These are phyloP conservation scores for Paracoccidioides lutzii DNA, from an alignment of 2,329 filamentous ascomycete genomes.

Conservation along the genomic window DNA sequence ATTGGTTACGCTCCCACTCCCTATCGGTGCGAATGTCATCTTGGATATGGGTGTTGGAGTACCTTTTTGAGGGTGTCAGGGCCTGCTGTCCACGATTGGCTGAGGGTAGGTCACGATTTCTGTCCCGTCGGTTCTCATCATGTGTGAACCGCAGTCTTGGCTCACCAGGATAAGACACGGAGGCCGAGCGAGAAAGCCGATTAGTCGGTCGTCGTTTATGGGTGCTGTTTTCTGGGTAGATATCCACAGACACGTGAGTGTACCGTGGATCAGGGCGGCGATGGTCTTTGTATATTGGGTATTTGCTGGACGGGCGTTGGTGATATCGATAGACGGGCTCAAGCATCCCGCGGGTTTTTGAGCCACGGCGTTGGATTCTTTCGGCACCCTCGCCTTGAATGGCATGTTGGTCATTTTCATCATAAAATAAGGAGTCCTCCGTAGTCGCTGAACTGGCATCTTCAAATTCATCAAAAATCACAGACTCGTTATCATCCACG, in stretches of 20 bases:
- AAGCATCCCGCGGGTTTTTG: constrained; percentile 10
- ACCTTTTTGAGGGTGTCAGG: not conserved
- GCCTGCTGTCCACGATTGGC: not conserved
- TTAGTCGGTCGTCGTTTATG: constrained; percentile 1
- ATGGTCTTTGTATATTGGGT: not conserved
- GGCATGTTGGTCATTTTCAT: constrained; percentile 13
- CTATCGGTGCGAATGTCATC: constrained; percentile 4
- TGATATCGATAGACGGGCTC: constrained; percentile 17
- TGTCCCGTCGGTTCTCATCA: constrained; percentile 10
- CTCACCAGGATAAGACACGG: not conserved
- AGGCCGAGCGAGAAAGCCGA: not conserved
- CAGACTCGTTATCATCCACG: constrained; percentile 20
- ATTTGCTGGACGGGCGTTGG: constrained; percentile 14
- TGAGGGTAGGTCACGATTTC: constrained; percentile 1
- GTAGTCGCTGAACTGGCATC: constrained; percentile 15
- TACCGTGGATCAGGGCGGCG: constrained; percentile 9
- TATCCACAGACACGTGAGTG: constrained; percentile 13
- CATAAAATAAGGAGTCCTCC: constrained; percentile 15
- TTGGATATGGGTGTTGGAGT: not conserved
- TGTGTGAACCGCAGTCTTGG: constrained; percentile 9
- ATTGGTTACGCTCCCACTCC: constrained; percentile 5
- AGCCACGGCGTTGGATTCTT: constrained; percentile 12
- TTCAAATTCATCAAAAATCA: constrained; percentile 17
- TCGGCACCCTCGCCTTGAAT: constrained; percentile 12
- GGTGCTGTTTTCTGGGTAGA: constrained; percentile 16